Percentiles rank a stretch among this genome's conserved stretches.
phyloP scores from a whole-genome alignment of 805 yeast species.

The Saccharomycopsis olivae region DNA sequence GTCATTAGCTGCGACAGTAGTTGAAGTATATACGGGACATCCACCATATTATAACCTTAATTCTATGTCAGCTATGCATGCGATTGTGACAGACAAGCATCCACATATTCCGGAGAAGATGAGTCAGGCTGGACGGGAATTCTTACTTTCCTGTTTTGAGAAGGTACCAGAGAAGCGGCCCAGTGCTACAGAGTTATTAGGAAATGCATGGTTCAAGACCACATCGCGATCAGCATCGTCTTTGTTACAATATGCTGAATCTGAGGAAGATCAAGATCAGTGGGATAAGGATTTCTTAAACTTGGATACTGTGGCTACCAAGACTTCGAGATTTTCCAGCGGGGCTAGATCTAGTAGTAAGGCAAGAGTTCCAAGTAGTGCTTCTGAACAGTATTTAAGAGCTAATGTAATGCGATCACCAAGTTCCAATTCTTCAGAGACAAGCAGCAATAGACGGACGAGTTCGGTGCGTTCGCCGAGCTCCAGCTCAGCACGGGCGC shows the following conservation, averaged over 20 bases:
- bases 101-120: constrained; percentile 56
- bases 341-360: no score
- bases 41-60: constrained; percentile 79
- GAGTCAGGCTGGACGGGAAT: constrained; percentile 38
- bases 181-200: constrained; percentile 42
- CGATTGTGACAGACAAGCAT: constrained; percentile 64
- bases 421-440: no score
- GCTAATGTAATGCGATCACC: no score
- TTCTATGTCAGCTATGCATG: constrained; percentile 73
- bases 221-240: not conserved
- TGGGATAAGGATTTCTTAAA: constrained; percentile 17
- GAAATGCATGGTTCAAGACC: constrained; percentile 51
- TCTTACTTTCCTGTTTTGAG: constrained; percentile 58
- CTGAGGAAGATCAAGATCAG: constrained; percentile 8
- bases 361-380: no score
- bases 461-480: no score
- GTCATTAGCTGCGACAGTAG: constrained; percentile 92
- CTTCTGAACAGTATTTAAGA: no score
- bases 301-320: no score
- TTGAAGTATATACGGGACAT: constrained; percentile 73
- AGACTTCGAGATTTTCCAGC: no score
- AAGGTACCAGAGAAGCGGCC: constrained; percentile 52
- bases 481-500: no score
- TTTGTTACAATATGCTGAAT: constrained; percentile 4
- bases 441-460: no score